Conservation (phyloP, 192 early-diverging fungal species). For the Rhizophagus clarus region DNA sequence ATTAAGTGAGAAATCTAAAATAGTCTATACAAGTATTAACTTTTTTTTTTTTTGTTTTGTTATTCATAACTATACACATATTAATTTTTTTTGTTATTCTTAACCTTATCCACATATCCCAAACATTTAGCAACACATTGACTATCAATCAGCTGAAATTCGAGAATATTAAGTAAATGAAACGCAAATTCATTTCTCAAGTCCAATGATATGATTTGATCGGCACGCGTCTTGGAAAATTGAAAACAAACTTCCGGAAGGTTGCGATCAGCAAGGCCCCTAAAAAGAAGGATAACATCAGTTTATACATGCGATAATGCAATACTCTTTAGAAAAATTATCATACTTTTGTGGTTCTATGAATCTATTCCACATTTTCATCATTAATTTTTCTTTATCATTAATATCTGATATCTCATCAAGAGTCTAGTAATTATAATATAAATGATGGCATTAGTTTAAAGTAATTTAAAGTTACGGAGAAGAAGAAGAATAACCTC, state of each 20-base stretch:
- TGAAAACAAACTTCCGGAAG: constrained; percentile 23
- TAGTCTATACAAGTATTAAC: too few species aligned
- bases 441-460: not conserved
- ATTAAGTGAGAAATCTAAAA: too few species aligned
- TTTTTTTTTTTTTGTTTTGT: too few species aligned
- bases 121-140: constrained; percentile 22
- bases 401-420: constrained; percentile 18
- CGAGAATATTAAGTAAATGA: constrained; percentile 18
- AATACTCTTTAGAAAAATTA: not conserved
- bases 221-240: constrained; percentile 26
- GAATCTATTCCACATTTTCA: constrained; percentile 31
- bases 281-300: not conserved
- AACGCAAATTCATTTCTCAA: constrained; percentile 30
- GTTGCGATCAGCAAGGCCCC: constrained; percentile 28
- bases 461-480: not conserved
- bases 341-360: constrained; percentile 19
- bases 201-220: not conserved
- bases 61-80: too few species aligned
- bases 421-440: not conserved
- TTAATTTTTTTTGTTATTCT: not conserved
- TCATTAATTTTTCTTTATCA: constrained; percentile 28
- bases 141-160: constrained; percentile 21
- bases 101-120: constrained; percentile 26
- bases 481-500: constrained; percentile 3
- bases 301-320: not conserved